These are phyloP conservation scores for Fagopyrum homotropicum DNA, from an alignment of 148 eudicot species.

Conservation along the genomic window DNA sequence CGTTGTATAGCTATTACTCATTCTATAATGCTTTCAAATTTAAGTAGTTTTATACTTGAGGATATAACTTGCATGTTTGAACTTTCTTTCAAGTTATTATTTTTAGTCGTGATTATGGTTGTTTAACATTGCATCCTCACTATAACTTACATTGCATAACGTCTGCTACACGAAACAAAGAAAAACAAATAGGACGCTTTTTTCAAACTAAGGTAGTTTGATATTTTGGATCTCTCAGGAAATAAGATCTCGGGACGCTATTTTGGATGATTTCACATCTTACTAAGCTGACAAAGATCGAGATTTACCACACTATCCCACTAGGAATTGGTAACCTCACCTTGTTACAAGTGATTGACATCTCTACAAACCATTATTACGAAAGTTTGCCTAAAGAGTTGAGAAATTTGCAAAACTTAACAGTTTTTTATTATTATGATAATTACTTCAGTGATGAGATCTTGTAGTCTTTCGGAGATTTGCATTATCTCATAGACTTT, in stretches of 20 bases:
- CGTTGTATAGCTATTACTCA: too few species aligned
- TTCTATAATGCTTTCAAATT: too few species aligned
- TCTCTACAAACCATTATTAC: slow-evolving; percentile 61
- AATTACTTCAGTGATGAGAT: slow-evolving; percentile 69
- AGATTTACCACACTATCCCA: slow-evolving; percentile 61
- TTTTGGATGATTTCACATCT: slow-evolving; percentile 44
- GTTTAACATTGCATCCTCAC: too few species aligned
- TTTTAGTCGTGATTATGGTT: too few species aligned
- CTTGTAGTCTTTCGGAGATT: slow-evolving; percentile 65
- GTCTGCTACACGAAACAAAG: too few species aligned
- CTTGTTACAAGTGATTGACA: slow-evolving; percentile 64
- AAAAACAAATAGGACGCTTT: slow-evolving; percentile 26
- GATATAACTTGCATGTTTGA: too few species aligned
- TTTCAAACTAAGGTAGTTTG: slow-evolving; percentile 43
- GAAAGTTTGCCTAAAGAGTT: slow-evolving; percentile 62
- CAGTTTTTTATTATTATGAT: slow-evolving; percentile 52
- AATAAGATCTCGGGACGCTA: slow-evolving; percentile 63
- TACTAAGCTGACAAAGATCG: slow-evolving; percentile 52
- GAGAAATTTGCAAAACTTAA: slow-evolving; percentile 58
- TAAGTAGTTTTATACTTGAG: too few species aligned
- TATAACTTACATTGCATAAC: too few species aligned
- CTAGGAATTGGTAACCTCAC: slow-evolving; percentile 49
- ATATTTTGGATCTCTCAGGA: slow-evolving; percentile 51
- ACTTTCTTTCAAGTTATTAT: too few species aligned
- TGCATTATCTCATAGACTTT: slow-evolving; percentile 41